phyloP scores from a whole-genome alignment of 2,329 filamentous ascomycete species.

The Fonsecaea pedrosoi region DNA sequence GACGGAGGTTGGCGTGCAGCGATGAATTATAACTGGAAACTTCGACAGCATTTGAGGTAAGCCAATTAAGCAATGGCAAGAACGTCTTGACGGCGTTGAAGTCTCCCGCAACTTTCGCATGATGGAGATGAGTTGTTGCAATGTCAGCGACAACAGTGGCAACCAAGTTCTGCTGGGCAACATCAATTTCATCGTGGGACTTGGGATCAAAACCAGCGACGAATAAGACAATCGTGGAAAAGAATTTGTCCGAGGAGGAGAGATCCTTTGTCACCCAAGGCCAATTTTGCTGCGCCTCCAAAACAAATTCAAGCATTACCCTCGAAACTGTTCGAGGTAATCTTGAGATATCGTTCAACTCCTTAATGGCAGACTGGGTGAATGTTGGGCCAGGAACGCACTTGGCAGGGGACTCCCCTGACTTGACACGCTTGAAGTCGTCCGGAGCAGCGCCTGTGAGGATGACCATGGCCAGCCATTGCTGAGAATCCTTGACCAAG shows the following conservation, averaged over 20 bases:
- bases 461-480: conserved; percentile 94
- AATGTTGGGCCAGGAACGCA: conserved; percentile 66
- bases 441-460: conserved; percentile 86
- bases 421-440: conserved; percentile 66
- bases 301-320: conserved; percentile 83
- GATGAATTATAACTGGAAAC: conserved; percentile 87
- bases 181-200: conserved; percentile 53
- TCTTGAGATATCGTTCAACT: conserved; percentile 69
- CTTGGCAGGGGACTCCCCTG: conserved; percentile 48
- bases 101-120: conserved; percentile 77
- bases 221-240: conserved; percentile 74
- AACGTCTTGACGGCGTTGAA: conserved; percentile 72
- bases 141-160: conserved; percentile 86
- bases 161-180: conserved; percentile 70
- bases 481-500: conserved; percentile 86
- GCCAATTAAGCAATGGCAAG: conserved; percentile 77
- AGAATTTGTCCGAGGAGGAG: conserved; percentile 74
- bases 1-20: conserved; percentile 81
- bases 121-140: conserved; percentile 88
- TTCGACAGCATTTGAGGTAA: conserved; percentile 75
- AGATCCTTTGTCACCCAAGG: conserved; percentile 88
- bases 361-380: conserved; percentile 74
- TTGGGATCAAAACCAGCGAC: conserved; percentile 66
- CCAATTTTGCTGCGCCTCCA: conserved; percentile 91
- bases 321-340: conserved; percentile 71